These are phyloP conservation scores for Blastocystis sp. DNA, from an alignment of 352 stramenopile species.

Conservation along the genomic window DNA sequence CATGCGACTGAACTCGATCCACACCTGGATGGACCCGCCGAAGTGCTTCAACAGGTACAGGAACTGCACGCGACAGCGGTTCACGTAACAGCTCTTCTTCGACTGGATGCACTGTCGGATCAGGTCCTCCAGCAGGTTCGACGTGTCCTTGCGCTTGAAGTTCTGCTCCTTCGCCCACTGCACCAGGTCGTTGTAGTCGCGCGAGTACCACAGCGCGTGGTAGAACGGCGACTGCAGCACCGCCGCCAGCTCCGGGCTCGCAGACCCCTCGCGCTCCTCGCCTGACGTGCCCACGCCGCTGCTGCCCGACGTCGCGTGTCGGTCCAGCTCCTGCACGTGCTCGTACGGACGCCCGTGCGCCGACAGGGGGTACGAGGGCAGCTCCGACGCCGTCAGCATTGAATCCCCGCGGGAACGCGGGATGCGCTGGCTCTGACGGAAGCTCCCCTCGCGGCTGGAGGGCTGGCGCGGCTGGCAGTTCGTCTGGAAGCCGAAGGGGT, in stretches of 20 bases:
- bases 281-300: not conserved
- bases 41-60: not conserved
- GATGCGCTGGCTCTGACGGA: not conserved
- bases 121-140: not conserved
- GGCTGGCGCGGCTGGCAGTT: not conserved
- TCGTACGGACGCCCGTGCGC: not conserved
- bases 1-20: conserved; percentile 86
- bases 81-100: conserved; percentile 18
- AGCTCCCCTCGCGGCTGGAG: not conserved
- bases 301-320: not conserved
- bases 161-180: not conserved
- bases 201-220: not conserved
- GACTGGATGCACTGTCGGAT: conserved; percentile 26
- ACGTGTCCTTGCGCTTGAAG: no score
- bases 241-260: not conserved
- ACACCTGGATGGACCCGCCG: conserved; percentile 78
- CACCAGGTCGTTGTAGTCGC: not conserved
- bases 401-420: not conserved
- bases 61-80: not conserved
- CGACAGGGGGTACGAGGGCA: no score
- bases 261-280: not conserved
- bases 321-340: not conserved
- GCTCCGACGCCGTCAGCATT: not conserved
- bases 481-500: not conserved
- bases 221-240: not conserved